These are phyloP conservation scores for Wickerhamiella sergipiensis DNA, from an alignment of 805 yeast genomes.

Conservation along the genomic window DNA sequence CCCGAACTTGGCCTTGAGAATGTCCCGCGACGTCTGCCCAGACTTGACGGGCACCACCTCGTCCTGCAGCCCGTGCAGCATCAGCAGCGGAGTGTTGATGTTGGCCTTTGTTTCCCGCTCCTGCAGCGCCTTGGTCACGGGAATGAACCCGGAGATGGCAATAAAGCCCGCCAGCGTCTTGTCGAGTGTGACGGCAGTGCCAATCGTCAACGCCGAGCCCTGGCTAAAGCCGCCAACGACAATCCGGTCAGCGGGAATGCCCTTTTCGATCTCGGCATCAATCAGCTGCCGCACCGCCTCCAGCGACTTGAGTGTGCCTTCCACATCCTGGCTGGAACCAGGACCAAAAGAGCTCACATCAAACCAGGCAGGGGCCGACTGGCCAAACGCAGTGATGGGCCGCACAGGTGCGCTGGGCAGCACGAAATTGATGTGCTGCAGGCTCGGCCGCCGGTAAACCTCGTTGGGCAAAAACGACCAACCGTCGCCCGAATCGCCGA, in stretches of 20 bases:
- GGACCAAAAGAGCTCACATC: conserved; percentile 36
- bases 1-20: conserved; percentile 35
- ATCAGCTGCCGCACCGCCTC: conserved; percentile 21
- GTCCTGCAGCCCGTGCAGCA: conserved; percentile 79
- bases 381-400: conserved; percentile 57
- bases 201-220: conserved; percentile 69
- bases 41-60: conserved; percentile 38
- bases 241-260: conserved; percentile 36
- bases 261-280: conserved; percentile 22
- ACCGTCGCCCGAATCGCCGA: conserved; percentile 84
- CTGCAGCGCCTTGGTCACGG: conserved; percentile 16
- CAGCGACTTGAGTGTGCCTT: conserved; percentile 26
- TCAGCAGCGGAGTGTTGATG: conserved; percentile 59
- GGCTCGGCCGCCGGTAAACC: conserved; percentile 31
- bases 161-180: conserved; percentile 66
- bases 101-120: conserved; percentile 28
- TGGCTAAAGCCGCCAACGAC: conserved; percentile 94
- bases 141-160: conserved; percentile 63
- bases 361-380: conserved; percentile 74
- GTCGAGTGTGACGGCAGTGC: conserved; percentile 17
- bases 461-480: conserved; percentile 73
- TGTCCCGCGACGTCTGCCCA: conserved; percentile 32
- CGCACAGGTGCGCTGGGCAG: conserved; percentile 80
- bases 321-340: conserved; percentile 21
- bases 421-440: conserved; percentile 51